Conservation (phyloP, 441 rosid species). For the Geranium incanum region DNA sequence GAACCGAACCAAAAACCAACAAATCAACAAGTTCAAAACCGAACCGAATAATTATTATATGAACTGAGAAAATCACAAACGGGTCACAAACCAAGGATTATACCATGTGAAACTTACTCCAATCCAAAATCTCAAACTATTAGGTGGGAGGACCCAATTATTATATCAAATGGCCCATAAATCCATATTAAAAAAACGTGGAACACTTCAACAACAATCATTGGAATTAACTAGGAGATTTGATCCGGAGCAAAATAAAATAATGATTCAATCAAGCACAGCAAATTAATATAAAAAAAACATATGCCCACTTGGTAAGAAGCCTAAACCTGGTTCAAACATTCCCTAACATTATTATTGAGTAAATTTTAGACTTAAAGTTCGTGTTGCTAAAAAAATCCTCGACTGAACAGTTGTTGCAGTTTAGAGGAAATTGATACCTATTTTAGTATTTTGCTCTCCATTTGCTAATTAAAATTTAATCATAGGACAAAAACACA, state of each 20-base stretch:
- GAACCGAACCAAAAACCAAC: too few species aligned
- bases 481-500: neutral
- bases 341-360: neutral
- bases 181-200: too few species aligned
- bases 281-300: neutral
- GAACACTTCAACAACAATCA: neutral
- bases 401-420: neutral
- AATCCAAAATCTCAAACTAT: too few species aligned
- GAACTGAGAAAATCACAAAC: too few species aligned
- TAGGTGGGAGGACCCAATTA: too few species aligned
- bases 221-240: neutral
- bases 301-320: neutral
- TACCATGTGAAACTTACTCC: too few species aligned
- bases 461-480: neutral
- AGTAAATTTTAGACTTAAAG: neutral
- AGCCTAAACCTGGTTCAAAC: neutral
- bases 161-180: too few species aligned
- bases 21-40: too few species aligned
- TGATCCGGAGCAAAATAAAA: neutral
- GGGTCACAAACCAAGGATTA: too few species aligned
- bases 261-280: neutral
- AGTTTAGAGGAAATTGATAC: neutral
- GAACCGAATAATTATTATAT: too few species aligned
- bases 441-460: neutral
- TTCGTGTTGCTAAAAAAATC: neutral